Evolutionary conservation across 306 rosid genomes (phyloP).

Genomic region (Medicago truncatula): MtrunA17r5.0-ANR NC_053046.1:4458001-4458500

Average conservation of each 20-base stretch:
- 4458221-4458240: slow-evolving; percentile 89
- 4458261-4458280: slow-evolving; percentile 55
- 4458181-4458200: slow-evolving; percentile 72
- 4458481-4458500: slow-evolving; percentile 40
- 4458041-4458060: slow-evolving; percentile 78
- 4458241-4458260: slow-evolving; percentile 77
- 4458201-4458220: slow-evolving; percentile 89
- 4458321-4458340: slow-evolving; percentile 92
- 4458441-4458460: slow-evolving; percentile 90
- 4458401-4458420: slow-evolving; percentile 88
- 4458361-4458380: slow-evolving; percentile 95
- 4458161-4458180: slow-evolving; percentile 67
- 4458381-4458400: slow-evolving; percentile 77
- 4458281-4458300: slow-evolving; percentile 80
- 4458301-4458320: slow-evolving; percentile 78
- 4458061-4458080: slow-evolving; percentile 37
- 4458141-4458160: slow-evolving; percentile 57
- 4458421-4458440: slow-evolving; percentile 81
- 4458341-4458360: slow-evolving; percentile 70
- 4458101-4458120: slow-evolving; percentile 34
- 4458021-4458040: slow-evolving; percentile 81
- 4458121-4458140: slow-evolving; percentile 32
- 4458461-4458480: slow-evolving; percentile 93
- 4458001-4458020: slow-evolving; percentile 57
- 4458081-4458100: slow-evolving; percentile 5